A percentile compares a stretch with the other conserved stretches of the same genome.
Conservation (phyloP, 768 basidiomycete species). For the Boletus bicolor region DNA sequence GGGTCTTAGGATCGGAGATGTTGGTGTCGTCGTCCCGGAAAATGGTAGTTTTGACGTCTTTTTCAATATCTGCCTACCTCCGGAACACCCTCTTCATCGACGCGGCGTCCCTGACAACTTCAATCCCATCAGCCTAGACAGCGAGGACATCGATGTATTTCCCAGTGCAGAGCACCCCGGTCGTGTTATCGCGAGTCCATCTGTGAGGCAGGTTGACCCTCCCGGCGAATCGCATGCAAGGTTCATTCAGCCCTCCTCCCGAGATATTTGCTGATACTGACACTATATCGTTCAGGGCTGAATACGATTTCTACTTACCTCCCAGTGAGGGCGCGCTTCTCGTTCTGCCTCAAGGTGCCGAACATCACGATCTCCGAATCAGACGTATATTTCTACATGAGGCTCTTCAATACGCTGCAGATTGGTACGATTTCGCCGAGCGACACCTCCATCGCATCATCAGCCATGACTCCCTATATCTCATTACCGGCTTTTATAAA, state of each 20-base stretch:
- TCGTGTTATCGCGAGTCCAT: not conserved
- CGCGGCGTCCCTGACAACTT: not conserved
- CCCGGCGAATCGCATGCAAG: not conserved
- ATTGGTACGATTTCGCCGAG: not conserved
- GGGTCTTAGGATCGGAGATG: not conserved
- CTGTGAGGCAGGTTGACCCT: not conserved
- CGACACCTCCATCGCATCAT: not conserved
- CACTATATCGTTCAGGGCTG: not conserved
- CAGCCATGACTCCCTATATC: not conserved
- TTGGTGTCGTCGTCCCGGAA: not conserved
- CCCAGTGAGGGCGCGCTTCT: not conserved
- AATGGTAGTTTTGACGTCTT: not conserved
- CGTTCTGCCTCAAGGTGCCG: not conserved
- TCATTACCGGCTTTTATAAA: not conserved
- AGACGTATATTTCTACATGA: not conserved
- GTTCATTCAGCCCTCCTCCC: not conserved
- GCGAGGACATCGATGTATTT: not conserved
- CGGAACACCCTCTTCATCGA: not conserved
- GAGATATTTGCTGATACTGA: not conserved
- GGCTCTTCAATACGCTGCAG: not conserved
- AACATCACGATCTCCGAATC: not conserved
- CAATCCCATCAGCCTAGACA: not conserved
- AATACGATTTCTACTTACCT: not conserved
- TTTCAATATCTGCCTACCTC: not conserved
- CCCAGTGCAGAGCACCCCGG: not conserved